Percentiles rank a stretch among this genome's conserved stretches.
phyloP scores from a whole-genome alignment of 768 basidiomycete genomes.

The Naganishia onofrii region DNA sequence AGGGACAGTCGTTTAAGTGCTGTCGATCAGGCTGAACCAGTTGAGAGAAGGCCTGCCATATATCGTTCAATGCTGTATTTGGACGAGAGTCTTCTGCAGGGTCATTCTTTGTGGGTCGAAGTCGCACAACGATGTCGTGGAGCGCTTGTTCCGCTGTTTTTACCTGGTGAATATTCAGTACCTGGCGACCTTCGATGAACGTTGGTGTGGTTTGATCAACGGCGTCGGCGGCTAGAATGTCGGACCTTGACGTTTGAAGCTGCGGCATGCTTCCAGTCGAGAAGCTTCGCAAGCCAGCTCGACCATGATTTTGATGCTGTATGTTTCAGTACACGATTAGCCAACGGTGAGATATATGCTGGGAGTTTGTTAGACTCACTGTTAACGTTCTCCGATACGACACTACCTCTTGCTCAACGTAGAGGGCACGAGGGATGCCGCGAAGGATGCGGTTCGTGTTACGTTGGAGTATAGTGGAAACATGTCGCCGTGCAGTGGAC shows the following conservation, averaged over 20 bases:
- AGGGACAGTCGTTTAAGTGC: not conserved
- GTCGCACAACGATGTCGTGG: not conserved
- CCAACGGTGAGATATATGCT: not conserved
- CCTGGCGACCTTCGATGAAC: not conserved
- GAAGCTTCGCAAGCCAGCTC: not conserved
- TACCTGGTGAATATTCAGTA: not conserved
- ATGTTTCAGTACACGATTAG: not conserved
- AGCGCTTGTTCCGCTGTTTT: not conserved
- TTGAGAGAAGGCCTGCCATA: not conserved
- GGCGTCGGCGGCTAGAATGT: not conserved
- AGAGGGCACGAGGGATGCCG: no score
- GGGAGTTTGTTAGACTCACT: not conserved
- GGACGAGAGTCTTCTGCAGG: not conserved
- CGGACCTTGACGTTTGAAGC: not conserved
- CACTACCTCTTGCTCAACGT: not conserved
- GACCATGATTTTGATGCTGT: not conserved
- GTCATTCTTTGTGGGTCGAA: not conserved
- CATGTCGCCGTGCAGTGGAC: constrained; percentile 7
- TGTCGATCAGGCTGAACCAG: not conserved
- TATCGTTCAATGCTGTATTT: not conserved
- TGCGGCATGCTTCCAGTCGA: not conserved
- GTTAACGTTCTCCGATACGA: not conserved
- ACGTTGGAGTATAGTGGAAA: not conserved
- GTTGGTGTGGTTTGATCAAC: not conserved
- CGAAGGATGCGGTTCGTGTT: not conserved